Evolutionary conservation across 2,329 filamentous ascomycete genomes (phyloP).

Genomic region (Pseudomassariella vexata): DNA sequence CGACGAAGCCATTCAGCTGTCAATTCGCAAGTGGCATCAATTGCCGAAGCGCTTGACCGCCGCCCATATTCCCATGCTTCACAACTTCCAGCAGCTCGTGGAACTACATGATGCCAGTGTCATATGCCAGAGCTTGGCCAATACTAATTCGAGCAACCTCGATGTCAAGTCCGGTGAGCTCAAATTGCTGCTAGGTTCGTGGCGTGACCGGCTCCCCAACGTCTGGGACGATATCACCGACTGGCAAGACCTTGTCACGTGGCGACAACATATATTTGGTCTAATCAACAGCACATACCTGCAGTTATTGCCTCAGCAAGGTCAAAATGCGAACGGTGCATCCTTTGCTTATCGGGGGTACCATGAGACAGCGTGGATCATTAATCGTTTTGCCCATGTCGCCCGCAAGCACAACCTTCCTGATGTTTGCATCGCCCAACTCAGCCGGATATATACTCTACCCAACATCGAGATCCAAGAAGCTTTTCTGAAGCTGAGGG

Average conservation of each 20-base stretch:
- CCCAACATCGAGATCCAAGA: constrained; percentile 99
- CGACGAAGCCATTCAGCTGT: constrained; percentile 95
- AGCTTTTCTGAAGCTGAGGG: constrained; percentile 94
- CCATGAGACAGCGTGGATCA: constrained; percentile 99
- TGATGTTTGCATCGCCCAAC: constrained; percentile 94
- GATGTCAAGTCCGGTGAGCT: constrained; percentile 94
- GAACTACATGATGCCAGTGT: constrained; percentile 96
- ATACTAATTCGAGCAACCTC: constrained; percentile 78
- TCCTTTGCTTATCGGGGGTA: constrained; percentile 96
- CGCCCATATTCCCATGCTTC: constrained; percentile 87
- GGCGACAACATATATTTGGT: constrained; percentile 97
- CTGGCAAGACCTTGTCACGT: constrained; percentile 99
- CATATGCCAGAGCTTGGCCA: constrained; percentile 84
- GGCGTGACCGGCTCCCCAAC: constrained; percentile 92
- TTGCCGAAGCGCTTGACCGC: constrained; percentile 90
- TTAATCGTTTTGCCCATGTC: constrained; percentile 97
- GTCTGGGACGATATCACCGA: constrained; percentile 99
- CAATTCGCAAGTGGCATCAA: constrained; percentile 98
- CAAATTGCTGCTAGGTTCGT: constrained; percentile 87
- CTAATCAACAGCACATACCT: constrained; percentile 95
- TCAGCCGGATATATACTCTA: constrained; percentile 96
- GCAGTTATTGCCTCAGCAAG: constrained; percentile 71
- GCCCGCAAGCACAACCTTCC: constrained; percentile 94
- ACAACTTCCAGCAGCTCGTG: constrained; percentile 97
- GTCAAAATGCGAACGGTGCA: constrained; percentile 77